Percentiles rank a stretch among this genome's conserved stretches.
Conservation (phyloP, 495 filamentous ascomycete genomes). For the Neurospora tetrasperma region DNA sequence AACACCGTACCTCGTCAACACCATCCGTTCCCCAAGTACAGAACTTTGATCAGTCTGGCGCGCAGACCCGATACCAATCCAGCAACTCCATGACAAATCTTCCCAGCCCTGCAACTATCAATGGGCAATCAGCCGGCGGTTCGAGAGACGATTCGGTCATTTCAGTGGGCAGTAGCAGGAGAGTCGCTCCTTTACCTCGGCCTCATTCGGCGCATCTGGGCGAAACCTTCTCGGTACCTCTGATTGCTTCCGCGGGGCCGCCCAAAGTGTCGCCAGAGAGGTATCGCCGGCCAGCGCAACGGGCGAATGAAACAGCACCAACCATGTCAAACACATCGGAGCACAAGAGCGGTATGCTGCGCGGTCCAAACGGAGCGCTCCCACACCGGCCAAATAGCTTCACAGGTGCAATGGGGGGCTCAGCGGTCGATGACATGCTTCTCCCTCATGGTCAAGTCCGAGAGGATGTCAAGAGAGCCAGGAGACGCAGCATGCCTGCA, state of each 20-base stretch:
- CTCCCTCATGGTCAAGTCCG: conserved; percentile 34
- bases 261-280: conserved; percentile 42
- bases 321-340: conserved; percentile 12
- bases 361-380: conserved; percentile 20
- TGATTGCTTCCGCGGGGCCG: conserved; percentile 26
- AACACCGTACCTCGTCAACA: conserved; percentile 58
- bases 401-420: conserved; percentile 23
- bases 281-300: conserved; percentile 40
- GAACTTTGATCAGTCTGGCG: conserved; percentile 36
- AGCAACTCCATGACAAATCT: conserved; percentile 44
- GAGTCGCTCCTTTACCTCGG: conserved; percentile 18
- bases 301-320: conserved; percentile 28
- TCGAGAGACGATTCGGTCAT: conserved; percentile 26
- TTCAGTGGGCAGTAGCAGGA: conserved; percentile 15
- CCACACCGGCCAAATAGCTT: conserved; percentile 38
- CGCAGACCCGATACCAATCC: conserved; percentile 47
- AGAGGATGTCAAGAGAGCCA: conserved; percentile 65
- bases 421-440: conserved; percentile 44
- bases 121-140: conserved; percentile 6
- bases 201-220: conserved; percentile 23
- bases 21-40: conserved; percentile 48
- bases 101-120: conserved; percentile 20
- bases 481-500: conserved; percentile 73
- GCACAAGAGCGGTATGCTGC: conserved; percentile 16
- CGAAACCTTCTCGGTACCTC: conserved; percentile 22